A percentile compares a stretch with the other conserved stretches of the same genome.
These are phyloP conservation scores for Wilcoxina mikolae DNA, from an alignment of 495 filamentous ascomycete genomes.

Conservation along the genomic window DNA sequence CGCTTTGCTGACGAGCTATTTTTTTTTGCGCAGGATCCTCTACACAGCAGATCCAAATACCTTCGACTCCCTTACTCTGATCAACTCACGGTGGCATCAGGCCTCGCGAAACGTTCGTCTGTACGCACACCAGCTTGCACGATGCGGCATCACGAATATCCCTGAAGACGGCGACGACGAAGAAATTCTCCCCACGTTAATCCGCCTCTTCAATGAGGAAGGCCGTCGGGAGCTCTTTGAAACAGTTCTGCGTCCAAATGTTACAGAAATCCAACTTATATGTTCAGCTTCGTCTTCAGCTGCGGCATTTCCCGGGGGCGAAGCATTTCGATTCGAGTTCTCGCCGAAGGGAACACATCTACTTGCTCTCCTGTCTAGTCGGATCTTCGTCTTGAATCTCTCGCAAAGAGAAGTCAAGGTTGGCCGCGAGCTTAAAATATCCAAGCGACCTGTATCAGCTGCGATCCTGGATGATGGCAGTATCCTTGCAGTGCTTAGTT, in stretches of 20 bases:
- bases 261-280: constrained; percentile 60
- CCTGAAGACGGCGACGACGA: constrained; percentile 21
- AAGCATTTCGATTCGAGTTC: constrained; percentile 70
- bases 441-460: constrained; percentile 58
- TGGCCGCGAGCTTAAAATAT: constrained; percentile 63
- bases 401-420: constrained; percentile 43
- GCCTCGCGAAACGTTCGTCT: constrained; percentile 56
- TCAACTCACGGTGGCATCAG: constrained; percentile 62
- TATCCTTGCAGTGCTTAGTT: constrained; percentile 63
- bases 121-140: constrained; percentile 61
- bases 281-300: constrained; percentile 72
- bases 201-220: constrained; percentile 51
- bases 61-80: constrained; percentile 68
- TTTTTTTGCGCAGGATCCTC: constrained; percentile 46
- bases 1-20: background rate
- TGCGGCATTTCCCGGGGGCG: constrained; percentile 62
- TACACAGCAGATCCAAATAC: constrained; percentile 57
- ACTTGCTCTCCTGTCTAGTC: constrained; percentile 71
- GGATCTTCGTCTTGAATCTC: constrained; percentile 66
- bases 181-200: constrained; percentile 40
- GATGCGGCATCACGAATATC: constrained; percentile 34
- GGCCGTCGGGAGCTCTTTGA: constrained; percentile 69
- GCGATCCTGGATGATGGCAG: constrained; percentile 68
- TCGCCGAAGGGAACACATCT: constrained; percentile 59
- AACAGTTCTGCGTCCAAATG: constrained; percentile 53